These are phyloP conservation scores for Plenodomus biglobosus DNA, from an alignment of 2,329 filamentous ascomycete genomes.

Conservation along the genomic window DNA sequence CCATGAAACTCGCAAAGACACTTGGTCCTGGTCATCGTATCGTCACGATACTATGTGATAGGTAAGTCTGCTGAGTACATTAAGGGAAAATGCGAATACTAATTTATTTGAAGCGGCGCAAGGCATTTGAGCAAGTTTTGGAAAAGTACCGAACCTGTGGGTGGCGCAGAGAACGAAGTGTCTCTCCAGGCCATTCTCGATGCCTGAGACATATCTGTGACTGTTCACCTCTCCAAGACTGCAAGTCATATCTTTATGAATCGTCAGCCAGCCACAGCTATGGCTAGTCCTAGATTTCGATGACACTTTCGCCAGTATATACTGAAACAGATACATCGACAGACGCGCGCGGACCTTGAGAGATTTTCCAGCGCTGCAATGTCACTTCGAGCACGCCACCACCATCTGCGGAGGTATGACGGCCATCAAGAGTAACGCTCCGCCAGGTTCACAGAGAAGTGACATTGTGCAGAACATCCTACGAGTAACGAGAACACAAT, in stretches of 20 bases:
- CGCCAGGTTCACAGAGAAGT: slow-evolving; percentile 1
- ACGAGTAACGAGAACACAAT: slow-evolving; percentile 17
- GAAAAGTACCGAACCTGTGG: slow-evolving; percentile 70
- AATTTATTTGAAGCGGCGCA: slow-evolving; percentile 54
- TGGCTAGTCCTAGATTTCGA: neutral
- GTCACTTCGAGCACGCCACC: slow-evolving; percentile 9
- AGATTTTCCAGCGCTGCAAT: slow-evolving; percentile 10
- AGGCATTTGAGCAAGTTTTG: slow-evolving; percentile 84
- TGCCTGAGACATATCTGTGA: slow-evolving; percentile 15
- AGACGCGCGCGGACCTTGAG: slow-evolving; percentile 9
- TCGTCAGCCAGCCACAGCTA: neutral
- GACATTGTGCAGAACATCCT: slow-evolving; percentile 17
- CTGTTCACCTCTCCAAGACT: neutral
- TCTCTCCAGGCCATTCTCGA: slow-evolving; percentile 61
- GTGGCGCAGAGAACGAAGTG: slow-evolving; percentile 50
- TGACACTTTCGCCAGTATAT: neutral
- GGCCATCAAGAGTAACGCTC: neutral
- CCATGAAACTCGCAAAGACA: slow-evolving; percentile 66
- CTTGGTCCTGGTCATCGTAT: slow-evolving; percentile 64
- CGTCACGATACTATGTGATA: slow-evolving; percentile 82
- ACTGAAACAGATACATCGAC: slow-evolving; percentile 5
- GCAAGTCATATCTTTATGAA: neutral
- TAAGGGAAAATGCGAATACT: slow-evolving; percentile 6
- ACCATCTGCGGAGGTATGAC: slow-evolving; percentile 1
- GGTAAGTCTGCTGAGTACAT: slow-evolving; percentile 20